Percentiles rank a stretch among this genome's conserved stretches.
These are phyloP conservation scores for Phytomonas francai DNA, from an alignment of 208 protist genomes.

Conservation along the genomic window DNA sequence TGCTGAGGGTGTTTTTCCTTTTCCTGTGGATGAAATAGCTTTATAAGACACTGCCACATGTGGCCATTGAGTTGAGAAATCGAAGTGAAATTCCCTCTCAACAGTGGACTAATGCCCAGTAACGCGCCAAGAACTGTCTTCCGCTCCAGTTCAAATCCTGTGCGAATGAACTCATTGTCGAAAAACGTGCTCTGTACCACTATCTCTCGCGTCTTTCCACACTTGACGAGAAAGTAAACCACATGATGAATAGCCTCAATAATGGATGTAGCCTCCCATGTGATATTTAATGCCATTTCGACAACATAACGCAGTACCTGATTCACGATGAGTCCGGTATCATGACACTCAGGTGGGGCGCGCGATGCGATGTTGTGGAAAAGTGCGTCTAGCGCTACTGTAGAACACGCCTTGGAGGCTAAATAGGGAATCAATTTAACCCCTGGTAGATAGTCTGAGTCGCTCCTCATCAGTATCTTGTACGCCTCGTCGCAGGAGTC, in stretches of 20 bases:
- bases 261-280: slow-evolving; percentile 35
- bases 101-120: slow-evolving; percentile 43
- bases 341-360: slow-evolving; percentile 18
- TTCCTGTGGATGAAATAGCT: slow-evolving; percentile 35
- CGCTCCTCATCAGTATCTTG: slow-evolving; percentile 23
- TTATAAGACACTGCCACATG: slow-evolving; percentile 28
- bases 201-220: slow-evolving; percentile 21
- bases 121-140: slow-evolving; percentile 68
- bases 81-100: slow-evolving; percentile 1
- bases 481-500: slow-evolving; percentile 35
- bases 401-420: slow-evolving; percentile 45
- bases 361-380: slow-evolving; percentile 47
- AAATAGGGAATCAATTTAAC: slow-evolving; percentile 71
- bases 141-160: slow-evolving; percentile 56
- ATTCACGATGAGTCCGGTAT: slow-evolving; percentile 48
- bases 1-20: slow-evolving; percentile 30
- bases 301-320: slow-evolving; percentile 56
- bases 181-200: slow-evolving; percentile 59
- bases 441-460: slow-evolving; percentile 21
- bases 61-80: not conserved
- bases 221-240: slow-evolving; percentile 40
- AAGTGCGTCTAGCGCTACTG: slow-evolving; percentile 46
- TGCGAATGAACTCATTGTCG: slow-evolving; percentile 26
- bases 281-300: slow-evolving; percentile 32
- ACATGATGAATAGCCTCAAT: slow-evolving; percentile 37